phyloP scores from a whole-genome alignment of 2,329 filamentous ascomycete species.

The Colletotrichum sp. region DNA sequence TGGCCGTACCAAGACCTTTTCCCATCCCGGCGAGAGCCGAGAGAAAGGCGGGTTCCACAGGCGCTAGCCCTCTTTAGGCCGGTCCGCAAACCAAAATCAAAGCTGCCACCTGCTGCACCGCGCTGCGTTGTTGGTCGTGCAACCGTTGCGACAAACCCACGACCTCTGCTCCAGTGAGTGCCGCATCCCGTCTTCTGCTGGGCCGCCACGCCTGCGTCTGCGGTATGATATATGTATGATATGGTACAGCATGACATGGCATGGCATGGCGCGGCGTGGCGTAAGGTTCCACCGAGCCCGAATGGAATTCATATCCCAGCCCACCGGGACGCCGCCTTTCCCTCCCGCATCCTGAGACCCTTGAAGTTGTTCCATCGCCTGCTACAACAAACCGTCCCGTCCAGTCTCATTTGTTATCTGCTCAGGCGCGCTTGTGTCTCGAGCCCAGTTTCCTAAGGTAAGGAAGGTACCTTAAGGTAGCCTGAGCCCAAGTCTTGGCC shows the following conservation, averaged over 20 bases:
- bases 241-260: not conserved
- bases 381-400: not conserved
- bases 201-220: not conserved
- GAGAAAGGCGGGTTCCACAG: not conserved
- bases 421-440: not conserved
- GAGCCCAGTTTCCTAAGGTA: not conserved
- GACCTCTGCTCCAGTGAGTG: not conserved
- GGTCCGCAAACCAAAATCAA: not conserved
- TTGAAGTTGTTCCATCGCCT: not conserved
- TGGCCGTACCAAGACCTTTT: not conserved
- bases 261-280: not conserved
- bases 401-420: not conserved
- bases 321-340: not conserved
- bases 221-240: not conserved
- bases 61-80: not conserved
- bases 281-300: not conserved
- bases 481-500: not conserved
- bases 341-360: not conserved
- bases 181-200: not conserved
- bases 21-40: slow-evolving; percentile 9
- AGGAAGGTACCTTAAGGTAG: too few species aligned
- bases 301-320: not conserved
- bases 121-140: not conserved
- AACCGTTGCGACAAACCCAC: not conserved
- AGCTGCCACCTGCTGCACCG: not conserved